Conservation (phyloP, 192 early-diverging fungal genomes). For the Gaertneriomyces sp. region DNA sequence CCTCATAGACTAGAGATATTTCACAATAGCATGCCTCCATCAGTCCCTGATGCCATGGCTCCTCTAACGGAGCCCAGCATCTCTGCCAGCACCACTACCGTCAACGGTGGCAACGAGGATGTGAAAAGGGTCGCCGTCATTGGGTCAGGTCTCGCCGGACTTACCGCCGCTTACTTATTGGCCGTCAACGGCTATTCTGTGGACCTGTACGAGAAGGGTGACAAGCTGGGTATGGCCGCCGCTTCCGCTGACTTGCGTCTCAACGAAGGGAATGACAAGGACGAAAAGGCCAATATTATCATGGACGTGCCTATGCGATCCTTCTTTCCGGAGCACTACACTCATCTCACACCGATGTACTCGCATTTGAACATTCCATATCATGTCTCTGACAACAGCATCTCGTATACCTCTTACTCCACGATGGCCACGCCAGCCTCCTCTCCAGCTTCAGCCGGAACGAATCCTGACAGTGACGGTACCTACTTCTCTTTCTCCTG, state of each 20-base stretch:
- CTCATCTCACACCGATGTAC: conserved; percentile 37
- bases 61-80: no score
- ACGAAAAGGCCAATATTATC: conserved; percentile 26
- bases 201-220: conserved; percentile 32
- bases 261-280: conserved; percentile 17
- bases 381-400: conserved; percentile 39
- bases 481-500: conserved; percentile 44
- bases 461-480: neutral
- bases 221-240: conserved; percentile 43
- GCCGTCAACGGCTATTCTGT: conserved; percentile 32
- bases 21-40: no score
- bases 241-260: conserved; percentile 35
- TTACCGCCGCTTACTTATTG: conserved; percentile 43
- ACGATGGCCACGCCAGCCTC: conserved; percentile 10
- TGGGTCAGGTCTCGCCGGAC: conserved; percentile 50
- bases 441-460: conserved; percentile 3
- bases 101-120: no score
- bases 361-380: conserved; percentile 32
- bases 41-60: no score
- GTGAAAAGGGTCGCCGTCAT: conserved; percentile 41
- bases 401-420: conserved; percentile 37
- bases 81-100: no score
- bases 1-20: no score
- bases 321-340: conserved; percentile 48
- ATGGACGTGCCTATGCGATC: conserved; percentile 56